Evolutionary conservation across 1,284 basidiomycete species (phyloP).

Genomic region (Meira nashicola): DNA sequence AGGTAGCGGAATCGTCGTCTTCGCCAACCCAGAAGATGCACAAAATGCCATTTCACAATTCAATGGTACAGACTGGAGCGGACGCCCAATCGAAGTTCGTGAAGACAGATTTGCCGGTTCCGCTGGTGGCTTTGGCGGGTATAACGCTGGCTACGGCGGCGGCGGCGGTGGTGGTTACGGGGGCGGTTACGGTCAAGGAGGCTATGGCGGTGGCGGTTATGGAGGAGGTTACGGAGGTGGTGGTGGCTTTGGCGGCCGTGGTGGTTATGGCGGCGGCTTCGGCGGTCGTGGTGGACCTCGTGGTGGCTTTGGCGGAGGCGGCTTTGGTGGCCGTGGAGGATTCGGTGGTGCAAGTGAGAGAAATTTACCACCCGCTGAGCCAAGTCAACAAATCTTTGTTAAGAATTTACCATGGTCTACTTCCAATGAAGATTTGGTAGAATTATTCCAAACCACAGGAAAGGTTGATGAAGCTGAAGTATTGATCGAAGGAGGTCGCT

Average conservation of each 20-base stretch:
- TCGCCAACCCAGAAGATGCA: conserved; percentile 83
- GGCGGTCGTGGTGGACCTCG: conserved; percentile 62
- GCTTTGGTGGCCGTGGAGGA: conserved; percentile 59
- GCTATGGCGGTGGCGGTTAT: conserved; percentile 59
- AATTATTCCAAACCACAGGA: conserved; percentile 95
- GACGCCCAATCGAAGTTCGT: conserved; percentile 38
- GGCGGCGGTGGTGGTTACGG: conserved; percentile 61
- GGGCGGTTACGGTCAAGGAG: conserved; percentile 55
- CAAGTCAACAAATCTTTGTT: conserved; percentile 94
- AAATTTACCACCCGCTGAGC: conserved; percentile 59
- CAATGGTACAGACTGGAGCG: conserved; percentile 43
- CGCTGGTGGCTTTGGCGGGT: conserved; percentile 22
- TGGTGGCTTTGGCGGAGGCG: conserved; percentile 55
- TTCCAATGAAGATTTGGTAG: conserved; percentile 95
- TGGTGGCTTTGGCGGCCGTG: conserved; percentile 59
- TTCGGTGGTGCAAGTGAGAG: conserved; percentile 55
- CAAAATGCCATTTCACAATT: conserved; percentile 65
- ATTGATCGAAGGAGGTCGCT: conserved; percentile 79
- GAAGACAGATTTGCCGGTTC: conserved; percentile 56
- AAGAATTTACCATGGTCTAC: conserved; percentile 97
- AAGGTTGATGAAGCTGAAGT: conserved; percentile 91
- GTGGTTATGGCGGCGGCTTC: conserved; percentile 61
- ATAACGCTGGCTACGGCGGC: conserved; percentile 53
- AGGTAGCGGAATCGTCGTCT: conserved; percentile 79
- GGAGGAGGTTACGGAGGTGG: conserved; percentile 60